Evolutionary conservation across 2,329 filamentous ascomycete genomes (phyloP).

Genomic region (Penicillium olsonii): DNA sequence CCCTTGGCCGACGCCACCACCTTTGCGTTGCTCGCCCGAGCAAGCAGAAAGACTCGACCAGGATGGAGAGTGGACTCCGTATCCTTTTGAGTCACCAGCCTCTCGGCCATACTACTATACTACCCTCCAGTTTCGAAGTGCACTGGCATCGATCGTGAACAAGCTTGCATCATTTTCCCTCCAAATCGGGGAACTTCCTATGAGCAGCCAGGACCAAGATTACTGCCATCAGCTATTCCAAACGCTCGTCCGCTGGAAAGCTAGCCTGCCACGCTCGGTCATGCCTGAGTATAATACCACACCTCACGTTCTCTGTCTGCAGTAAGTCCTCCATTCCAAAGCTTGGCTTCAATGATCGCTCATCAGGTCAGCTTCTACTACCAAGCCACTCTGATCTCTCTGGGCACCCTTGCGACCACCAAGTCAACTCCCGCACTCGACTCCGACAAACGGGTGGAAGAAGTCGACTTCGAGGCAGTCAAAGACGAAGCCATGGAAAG

Average conservation of each 20-base stretch:
- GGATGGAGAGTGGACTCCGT: conserved; percentile 16
- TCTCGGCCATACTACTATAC: neutral
- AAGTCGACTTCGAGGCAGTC: conserved; percentile 11
- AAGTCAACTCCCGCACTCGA: conserved; percentile 2
- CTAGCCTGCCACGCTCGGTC: conserved; percentile 11
- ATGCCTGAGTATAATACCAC: conserved; percentile 17
- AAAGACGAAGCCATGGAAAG: conserved; percentile 17
- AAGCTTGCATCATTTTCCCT: neutral
- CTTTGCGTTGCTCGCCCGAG: conserved; percentile 14
- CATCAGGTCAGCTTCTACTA: conserved; percentile 20
- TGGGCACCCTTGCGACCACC: conserved; percentile 15
- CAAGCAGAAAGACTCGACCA: conserved; percentile 20
- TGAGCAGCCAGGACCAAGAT: neutral
- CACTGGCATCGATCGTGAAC: neutral
- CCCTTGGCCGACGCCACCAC: conserved; percentile 19
- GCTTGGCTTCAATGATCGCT: neutral
- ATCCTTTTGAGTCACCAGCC: conserved; percentile 6
- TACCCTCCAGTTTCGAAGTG: neutral
- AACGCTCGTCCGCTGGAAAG: conserved; percentile 9
- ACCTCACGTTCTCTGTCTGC: conserved; percentile 21
- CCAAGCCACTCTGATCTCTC: conserved; percentile 19
- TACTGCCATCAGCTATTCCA: neutral
- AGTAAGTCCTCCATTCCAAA: conserved; percentile 12
- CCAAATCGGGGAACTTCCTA: neutral
- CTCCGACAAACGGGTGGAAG: neutral